Conservation (phyloP, 225 moss, liverwort and hornwort species). For the Rhytidiadelphus loreus region DNA sequence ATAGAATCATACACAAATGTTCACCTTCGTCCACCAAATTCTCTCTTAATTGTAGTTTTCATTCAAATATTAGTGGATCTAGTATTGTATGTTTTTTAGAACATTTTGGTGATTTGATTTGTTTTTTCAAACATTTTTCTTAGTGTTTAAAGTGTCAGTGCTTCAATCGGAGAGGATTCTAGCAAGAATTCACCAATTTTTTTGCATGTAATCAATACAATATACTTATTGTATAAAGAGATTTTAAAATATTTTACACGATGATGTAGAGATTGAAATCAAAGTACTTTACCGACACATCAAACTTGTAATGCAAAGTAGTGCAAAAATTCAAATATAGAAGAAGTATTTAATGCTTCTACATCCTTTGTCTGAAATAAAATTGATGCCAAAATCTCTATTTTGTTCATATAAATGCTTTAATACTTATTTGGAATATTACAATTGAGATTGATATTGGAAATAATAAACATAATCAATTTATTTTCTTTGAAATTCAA, state of each 20-base stretch:
- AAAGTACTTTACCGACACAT: not conserved
- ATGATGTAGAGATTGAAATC: not conserved
- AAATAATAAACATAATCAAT: not conserved
- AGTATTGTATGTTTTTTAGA: not conserved
- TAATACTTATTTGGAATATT: not conserved
- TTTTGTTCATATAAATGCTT: not conserved
- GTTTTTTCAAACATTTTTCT: not conserved
- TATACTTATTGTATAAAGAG: not conserved
- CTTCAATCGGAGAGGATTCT: not conserved
- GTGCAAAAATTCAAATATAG: not conserved
- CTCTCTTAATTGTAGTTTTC: not conserved
- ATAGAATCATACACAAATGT: too few relatives aligned
- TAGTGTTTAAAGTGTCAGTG: not conserved
- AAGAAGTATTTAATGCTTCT: not conserved
- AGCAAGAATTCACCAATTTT: not conserved
- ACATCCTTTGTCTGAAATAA: not conserved
- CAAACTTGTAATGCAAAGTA: not conserved
- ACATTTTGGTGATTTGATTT: not conserved
- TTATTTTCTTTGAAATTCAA: not conserved
- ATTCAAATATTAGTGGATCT: not conserved
- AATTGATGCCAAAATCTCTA: not conserved
- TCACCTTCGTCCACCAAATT: too few relatives aligned
- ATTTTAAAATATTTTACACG: not conserved
- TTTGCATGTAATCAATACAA: not conserved
- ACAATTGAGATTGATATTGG: not conserved